Evolutionary conservation across 805 yeast species (phyloP).

Genomic region (Sugiyamaella chiloensis): DNA sequence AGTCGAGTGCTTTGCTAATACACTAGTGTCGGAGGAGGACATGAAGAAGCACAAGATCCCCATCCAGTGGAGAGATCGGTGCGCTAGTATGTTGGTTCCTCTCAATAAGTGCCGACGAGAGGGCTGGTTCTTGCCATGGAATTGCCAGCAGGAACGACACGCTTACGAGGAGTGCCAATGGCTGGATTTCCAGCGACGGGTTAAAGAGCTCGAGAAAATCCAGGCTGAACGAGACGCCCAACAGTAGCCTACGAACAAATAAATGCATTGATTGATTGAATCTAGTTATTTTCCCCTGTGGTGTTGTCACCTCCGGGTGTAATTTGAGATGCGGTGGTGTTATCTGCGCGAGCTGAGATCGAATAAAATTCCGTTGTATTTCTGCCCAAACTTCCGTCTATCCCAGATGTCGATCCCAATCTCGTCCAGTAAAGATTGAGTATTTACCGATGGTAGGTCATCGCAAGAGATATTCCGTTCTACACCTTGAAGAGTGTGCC

Average conservation of each 20-base stretch:
- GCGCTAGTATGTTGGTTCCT: constrained; percentile 64
- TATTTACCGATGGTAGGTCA: too few relatives aligned
- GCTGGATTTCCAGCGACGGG: constrained; percentile 76
- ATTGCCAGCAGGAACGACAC: constrained; percentile 73
- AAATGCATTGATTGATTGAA: neutral
- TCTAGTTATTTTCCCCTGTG: constrained; percentile 2
- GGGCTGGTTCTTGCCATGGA: constrained; percentile 60
- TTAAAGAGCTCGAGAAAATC: constrained; percentile 60
- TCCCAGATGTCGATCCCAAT: too few relatives aligned
- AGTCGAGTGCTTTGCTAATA: neutral
- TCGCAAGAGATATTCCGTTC: too few relatives aligned
- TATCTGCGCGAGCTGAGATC: too few relatives aligned
- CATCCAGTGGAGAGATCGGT: constrained; percentile 75
- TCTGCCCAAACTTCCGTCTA: too few relatives aligned
- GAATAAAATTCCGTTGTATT: too few relatives aligned
- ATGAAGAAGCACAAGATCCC: constrained; percentile 79
- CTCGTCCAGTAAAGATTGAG: too few relatives aligned
- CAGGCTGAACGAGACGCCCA: constrained; percentile 39
- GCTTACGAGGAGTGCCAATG: constrained; percentile 84
- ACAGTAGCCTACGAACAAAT: constrained; percentile 3
- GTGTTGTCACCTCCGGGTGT: too few relatives aligned
- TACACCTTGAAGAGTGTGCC: too few relatives aligned
- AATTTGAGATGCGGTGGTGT: too few relatives aligned
- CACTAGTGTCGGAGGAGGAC: constrained; percentile 76
- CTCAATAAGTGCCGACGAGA: constrained; percentile 60